A percentile compares a stretch with the other conserved stretches of the same genome.
phyloP scores from a whole-genome alignment of 225 moss, liverwort and hornwort species.

The Bryoerythrophyllum caledonicum region DNA sequence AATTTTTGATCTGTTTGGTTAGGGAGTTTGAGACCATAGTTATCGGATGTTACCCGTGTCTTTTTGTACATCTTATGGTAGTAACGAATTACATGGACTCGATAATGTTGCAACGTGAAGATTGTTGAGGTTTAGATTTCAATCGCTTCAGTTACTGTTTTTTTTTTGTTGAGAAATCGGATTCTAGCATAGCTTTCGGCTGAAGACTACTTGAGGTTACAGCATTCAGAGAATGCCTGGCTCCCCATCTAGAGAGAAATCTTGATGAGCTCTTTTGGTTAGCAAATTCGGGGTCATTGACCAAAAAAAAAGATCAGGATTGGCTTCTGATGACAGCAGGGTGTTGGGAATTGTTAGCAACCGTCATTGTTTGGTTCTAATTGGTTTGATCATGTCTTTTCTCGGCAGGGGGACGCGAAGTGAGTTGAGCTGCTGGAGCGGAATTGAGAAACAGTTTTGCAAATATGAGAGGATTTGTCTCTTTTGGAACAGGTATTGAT shows the following conservation, averaged over 20 bases:
- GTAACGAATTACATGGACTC: too few relatives aligned
- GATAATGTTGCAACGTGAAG: too few relatives aligned
- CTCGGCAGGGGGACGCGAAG: background rate
- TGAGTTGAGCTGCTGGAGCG: background rate
- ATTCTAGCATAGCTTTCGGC: background rate
- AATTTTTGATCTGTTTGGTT: background rate
- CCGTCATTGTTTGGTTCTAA: background rate
- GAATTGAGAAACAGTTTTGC: conserved; percentile 19
- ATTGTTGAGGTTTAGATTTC: too few relatives aligned
- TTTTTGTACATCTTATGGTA: too few relatives aligned
- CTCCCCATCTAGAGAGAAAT: background rate
- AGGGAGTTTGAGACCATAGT: background rate
- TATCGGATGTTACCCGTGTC: too few relatives aligned
- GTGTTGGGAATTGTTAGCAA: background rate
- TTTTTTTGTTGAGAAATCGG: too few relatives aligned
- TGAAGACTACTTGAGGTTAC: too few relatives aligned
- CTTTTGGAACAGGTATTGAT: background rate
- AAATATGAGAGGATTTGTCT: background rate
- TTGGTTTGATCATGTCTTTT: background rate
- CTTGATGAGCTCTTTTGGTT: background rate
- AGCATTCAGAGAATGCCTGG: background rate
- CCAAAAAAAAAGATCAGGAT: background rate
- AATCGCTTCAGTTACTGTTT: too few relatives aligned
- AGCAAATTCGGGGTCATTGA: background rate
- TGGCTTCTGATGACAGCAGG: background rate